phyloP scores from a whole-genome alignment of 768 basidiomycete genomes.

The Termitomyces sp. region DNA sequence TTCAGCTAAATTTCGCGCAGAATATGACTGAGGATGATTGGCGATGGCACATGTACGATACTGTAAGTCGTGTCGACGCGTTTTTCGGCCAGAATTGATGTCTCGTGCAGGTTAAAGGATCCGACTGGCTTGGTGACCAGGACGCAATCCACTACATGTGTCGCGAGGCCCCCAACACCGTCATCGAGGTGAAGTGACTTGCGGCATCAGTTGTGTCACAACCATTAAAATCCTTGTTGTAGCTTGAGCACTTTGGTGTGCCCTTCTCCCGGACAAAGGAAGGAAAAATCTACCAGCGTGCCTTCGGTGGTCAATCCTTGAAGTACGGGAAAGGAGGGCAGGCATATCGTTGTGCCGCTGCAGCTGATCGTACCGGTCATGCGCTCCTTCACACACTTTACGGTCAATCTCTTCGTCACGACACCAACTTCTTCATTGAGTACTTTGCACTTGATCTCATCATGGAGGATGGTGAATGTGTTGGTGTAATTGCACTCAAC shows the following conservation, averaged over 20 bases:
- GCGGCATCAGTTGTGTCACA: neutral
- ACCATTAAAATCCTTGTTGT: slow-evolving; percentile 5
- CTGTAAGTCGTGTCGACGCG: slow-evolving; percentile 43
- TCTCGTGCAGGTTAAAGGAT: slow-evolving; percentile 82
- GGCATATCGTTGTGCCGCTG: slow-evolving; percentile 97
- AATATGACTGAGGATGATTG: slow-evolving; percentile 99
- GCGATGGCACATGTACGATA: slow-evolving; percentile 99
- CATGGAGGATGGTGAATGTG: slow-evolving; percentile 98
- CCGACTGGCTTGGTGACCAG: slow-evolving; percentile 99
- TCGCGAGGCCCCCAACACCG: slow-evolving; percentile 89
- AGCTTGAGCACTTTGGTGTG: slow-evolving; percentile 98
- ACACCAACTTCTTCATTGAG: slow-evolving; percentile 99
- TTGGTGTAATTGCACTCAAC: slow-evolving; percentile 98
- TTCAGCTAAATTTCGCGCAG: slow-evolving; percentile 28
- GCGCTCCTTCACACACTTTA: slow-evolving; percentile 98
- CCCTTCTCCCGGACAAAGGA: slow-evolving; percentile 98
- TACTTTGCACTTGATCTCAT: slow-evolving; percentile 99
- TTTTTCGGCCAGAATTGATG: slow-evolving; percentile 1
- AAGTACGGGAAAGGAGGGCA: slow-evolving; percentile 98
- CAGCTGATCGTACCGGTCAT: slow-evolving; percentile 98
- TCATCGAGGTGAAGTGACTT: slow-evolving; percentile 66
- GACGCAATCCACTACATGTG: slow-evolving; percentile 99
- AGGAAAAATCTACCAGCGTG: slow-evolving; percentile 99
- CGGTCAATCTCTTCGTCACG: slow-evolving; percentile 96
- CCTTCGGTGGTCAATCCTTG: slow-evolving; percentile 96